Conservation (phyloP, 2,329 filamentous ascomycete species). For the Anisogramma anomala region DNA sequence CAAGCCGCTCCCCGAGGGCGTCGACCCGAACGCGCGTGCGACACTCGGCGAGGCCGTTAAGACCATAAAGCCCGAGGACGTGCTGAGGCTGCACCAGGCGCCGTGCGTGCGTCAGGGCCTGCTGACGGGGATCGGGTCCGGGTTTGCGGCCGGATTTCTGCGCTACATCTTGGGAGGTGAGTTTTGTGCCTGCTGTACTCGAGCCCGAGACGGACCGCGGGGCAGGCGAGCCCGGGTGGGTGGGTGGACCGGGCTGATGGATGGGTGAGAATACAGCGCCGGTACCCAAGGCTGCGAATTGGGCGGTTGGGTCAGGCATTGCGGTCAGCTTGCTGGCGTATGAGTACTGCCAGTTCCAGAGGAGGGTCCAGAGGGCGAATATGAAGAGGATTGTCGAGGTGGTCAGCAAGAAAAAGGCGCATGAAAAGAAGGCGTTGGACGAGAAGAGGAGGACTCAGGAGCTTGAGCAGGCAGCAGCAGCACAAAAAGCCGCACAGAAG, state of each 20-base stretch:
- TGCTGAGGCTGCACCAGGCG: constrained; percentile 59
- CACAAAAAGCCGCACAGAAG: constrained; percentile 20
- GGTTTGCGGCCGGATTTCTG: constrained; percentile 63
- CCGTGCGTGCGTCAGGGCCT: constrained; percentile 79
- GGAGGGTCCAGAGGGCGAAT: constrained; percentile 63
- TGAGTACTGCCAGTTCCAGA: constrained; percentile 70
- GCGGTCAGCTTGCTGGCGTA: constrained; percentile 60
- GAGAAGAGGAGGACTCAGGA: constrained; percentile 26
- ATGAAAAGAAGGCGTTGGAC: constrained; percentile 42
- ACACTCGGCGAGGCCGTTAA: constrained; percentile 52
- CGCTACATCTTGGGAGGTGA: constrained; percentile 65
- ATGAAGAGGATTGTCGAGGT: constrained; percentile 81
- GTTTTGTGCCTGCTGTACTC: background rate
- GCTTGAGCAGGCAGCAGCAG: constrained; percentile 24
- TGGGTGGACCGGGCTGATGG: background rate
- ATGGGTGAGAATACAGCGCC: constrained; percentile 26
- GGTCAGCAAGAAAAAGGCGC: constrained; percentile 59
- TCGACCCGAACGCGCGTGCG: constrained; percentile 17
- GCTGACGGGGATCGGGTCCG: constrained; percentile 70
- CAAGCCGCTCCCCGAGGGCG: constrained; percentile 10
- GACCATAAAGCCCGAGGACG: constrained; percentile 56
- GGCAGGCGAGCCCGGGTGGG: background rate
- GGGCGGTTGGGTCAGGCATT: constrained; percentile 71
- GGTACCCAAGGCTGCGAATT: constrained; percentile 62
- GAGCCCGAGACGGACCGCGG: no score